These are phyloP conservation scores for Fraxinus baroniana DNA, from an alignment of 305 asterid genomes.

Conservation along the genomic window DNA sequence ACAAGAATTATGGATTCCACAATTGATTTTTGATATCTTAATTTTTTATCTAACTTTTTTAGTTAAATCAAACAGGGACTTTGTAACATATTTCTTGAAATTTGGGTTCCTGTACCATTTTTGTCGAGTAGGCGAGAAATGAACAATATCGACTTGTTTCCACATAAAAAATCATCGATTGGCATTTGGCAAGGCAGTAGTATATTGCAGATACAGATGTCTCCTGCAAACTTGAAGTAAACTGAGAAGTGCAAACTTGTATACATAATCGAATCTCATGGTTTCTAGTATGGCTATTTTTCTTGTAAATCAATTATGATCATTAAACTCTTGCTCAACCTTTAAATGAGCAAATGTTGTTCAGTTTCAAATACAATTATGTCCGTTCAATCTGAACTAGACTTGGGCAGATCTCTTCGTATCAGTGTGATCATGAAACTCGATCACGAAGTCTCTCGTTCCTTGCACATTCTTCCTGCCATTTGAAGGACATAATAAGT, in stretches of 20 bases:
- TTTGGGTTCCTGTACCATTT: not conserved
- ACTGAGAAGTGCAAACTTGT: not conserved
- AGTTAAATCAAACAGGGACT: not conserved
- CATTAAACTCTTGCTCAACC: not conserved
- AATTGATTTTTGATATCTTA: not conserved
- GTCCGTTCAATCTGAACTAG: not conserved
- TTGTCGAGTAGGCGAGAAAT: not conserved
- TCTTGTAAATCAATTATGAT: not conserved
- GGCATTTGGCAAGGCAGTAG: not conserved
- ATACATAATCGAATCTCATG: not conserved
- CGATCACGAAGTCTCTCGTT: constrained; percentile 54
- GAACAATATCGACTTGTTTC: not conserved
- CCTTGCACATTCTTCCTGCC: constrained; percentile 66
- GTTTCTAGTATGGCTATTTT: not conserved
- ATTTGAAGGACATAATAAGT: constrained; percentile 8
- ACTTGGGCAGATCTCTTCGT: not conserved
- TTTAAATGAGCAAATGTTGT: not conserved
- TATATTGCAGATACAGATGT: not conserved
- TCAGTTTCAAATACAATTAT: not conserved
- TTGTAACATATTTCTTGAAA: not conserved
- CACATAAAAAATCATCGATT: not conserved
- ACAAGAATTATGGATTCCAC: not conserved
- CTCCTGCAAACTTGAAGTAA: not conserved
- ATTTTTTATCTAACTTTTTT: not conserved
- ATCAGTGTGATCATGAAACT: constrained; percentile 10